A percentile compares a stretch with the other conserved stretches of the same genome.
These are phyloP conservation scores for Microdochium bolleyi DNA, from an alignment of 2,329 filamentous ascomycete genomes.

Conservation along the genomic window DNA sequence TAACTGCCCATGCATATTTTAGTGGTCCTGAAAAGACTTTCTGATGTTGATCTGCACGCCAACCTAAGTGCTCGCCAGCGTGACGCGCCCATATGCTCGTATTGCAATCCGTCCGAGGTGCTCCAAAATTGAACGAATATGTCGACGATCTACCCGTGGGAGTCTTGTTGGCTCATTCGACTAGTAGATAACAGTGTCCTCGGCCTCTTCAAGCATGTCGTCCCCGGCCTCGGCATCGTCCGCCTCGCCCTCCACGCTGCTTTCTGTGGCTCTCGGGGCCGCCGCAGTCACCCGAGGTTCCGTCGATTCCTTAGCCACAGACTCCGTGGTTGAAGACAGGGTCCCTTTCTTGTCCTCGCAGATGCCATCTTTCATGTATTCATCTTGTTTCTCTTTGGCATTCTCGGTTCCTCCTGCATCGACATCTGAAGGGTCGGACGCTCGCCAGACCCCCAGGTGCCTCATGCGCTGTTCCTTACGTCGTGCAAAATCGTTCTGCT, in stretches of 20 bases:
- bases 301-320: neutral
- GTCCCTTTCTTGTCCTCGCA: neutral
- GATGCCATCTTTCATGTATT: constrained; percentile 15
- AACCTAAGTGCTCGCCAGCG: too few relatives aligned
- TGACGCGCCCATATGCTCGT: too few relatives aligned
- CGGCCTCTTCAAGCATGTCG: neutral
- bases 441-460: constrained; percentile 22
- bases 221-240: neutral
- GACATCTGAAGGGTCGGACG: constrained; percentile 18
- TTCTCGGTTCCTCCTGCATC: constrained; percentile 21
- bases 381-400: constrained; percentile 33
- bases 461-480: constrained; percentile 33
- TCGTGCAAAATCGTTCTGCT: constrained; percentile 55
- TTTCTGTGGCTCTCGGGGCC: too few relatives aligned
- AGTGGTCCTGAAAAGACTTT: too few relatives aligned
- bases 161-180: neutral
- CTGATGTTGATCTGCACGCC: too few relatives aligned
- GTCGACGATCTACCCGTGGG: neutral
- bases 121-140: too few relatives aligned
- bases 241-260: too few relatives aligned
- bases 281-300: too few relatives aligned
- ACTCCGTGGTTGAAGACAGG: neutral
- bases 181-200: too few relatives aligned
- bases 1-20: too few relatives aligned
- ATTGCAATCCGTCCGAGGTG: too few relatives aligned